These are phyloP conservation scores for carrot (Daucus carota) DNA, from an alignment of 129 eudicot genomes.

Conservation along the genomic window DH1_v3.0 NC_030389.2:10322001-10322500, in stretches of 20 bases:
- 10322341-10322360: neutral
- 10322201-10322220: neutral
- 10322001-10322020: neutral
- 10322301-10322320: neutral
- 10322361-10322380: neutral
- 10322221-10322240: neutral
- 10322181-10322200: neutral
- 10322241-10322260: neutral
- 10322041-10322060: slow-evolving; percentile 29
- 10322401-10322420: neutral
- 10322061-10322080: slow-evolving; percentile 59
- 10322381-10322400: neutral
- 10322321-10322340: neutral
- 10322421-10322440: neutral
- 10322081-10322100: slow-evolving; percentile 59
- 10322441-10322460: neutral
- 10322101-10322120: slow-evolving; percentile 70
- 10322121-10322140: slow-evolving; percentile 62
- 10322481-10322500: no score
- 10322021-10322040: neutral
- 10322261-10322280: neutral
- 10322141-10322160: neutral
- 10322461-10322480: neutral
- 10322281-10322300: neutral
- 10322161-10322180: neutral